Base-by-base conservation (phyloP, 2,329 filamentous ascomycete genomes). In the Paracoccidioides brasiliensis region DNA sequence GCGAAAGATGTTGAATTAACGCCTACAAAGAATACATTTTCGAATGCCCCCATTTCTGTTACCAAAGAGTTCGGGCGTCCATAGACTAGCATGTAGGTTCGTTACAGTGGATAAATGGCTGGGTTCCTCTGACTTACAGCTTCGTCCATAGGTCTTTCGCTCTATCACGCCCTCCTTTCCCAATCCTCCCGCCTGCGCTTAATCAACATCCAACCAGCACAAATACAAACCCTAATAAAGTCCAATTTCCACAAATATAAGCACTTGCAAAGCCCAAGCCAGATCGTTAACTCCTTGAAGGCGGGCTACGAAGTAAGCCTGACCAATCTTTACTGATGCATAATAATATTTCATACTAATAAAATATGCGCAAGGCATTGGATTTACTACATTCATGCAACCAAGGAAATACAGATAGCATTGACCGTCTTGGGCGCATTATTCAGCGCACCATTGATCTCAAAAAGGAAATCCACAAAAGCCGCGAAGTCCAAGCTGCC, bases 121-220 rank as follows among this genome's bases (percentile, higher is more conserved):
- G 12, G 40, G 28, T 10, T 46, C 14, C 6, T n/a, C 40, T 56
- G 30, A 49, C 51, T 56, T 14, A 52, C 9, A 58, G 52, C 55
- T 53, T 53, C 2, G 12, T 14, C 38, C 28, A 7, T 40, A 76
- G 73, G 72, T 58, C 62, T 73, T 59, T 69, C 72, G 41, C 69
- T 76, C 30, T 76, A 75, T 59, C 68, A 71, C 61, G 70, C 71
- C 44, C 71, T 76, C 52, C 68, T 76, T 52, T 68, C 69, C 60
- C 70, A 72, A 68, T 72, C 70, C 60, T 58, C 62, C 41, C 63
- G 62, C 57, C 57, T 72, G 49, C 61, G 64, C 50, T n/a, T 52
- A 52, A 33, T 61, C 55, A 22, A 57, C 60, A 30, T 54, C 59
- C 15, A 64, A 62, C 58, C 63, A 61, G 28, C 52, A 45, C 50